These are phyloP conservation scores for Neurospora sp. DNA, from an alignment of 495 filamentous ascomycete species.

Conservation along the genomic window DNA sequence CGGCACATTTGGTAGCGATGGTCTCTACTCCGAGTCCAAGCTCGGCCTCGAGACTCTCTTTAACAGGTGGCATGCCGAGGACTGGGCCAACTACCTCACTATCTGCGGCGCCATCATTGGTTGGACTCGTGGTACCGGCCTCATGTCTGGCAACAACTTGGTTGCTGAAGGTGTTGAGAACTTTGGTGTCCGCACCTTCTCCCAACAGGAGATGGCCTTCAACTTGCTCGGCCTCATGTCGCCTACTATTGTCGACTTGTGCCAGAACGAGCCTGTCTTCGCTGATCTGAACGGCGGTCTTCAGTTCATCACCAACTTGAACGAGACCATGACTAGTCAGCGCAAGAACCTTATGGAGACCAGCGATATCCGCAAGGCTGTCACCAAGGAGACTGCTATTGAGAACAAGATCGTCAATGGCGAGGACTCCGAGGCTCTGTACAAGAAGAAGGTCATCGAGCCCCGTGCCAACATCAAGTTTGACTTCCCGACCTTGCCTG, in stretches of 20 bases:
- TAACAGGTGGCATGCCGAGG: constrained; percentile 97
- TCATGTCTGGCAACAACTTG: constrained; percentile 98
- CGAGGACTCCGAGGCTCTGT: constrained; percentile 80
- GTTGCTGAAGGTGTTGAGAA: constrained; percentile 94
- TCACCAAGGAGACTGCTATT: constrained; percentile 89
- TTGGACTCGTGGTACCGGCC: constrained; percentile 95
- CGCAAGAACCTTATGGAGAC: constrained; percentile 89
- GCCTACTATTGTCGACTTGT: constrained; percentile 85
- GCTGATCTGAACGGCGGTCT: constrained; percentile 96
- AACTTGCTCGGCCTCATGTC: constrained; percentile 96
- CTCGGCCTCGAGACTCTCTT: constrained; percentile 94
- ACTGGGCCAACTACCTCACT: constrained; percentile 94
- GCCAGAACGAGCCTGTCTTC: constrained; percentile 90
- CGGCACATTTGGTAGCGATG: constrained; percentile 95
- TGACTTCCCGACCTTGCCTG: constrained; percentile 78
- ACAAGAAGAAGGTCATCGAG: constrained; percentile 85
- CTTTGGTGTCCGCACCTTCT: constrained; percentile 95
- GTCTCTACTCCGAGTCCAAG: constrained; percentile 97
- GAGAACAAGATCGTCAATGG: constrained; percentile 98
- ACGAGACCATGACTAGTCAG: constrained; percentile 80
- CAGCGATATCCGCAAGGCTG: constrained; percentile 83
- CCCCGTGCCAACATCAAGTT: constrained; percentile 97
- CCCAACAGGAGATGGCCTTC: constrained; percentile 99
- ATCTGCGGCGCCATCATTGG: constrained; percentile 98
- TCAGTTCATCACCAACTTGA: constrained; percentile 96